phyloP scores from a whole-genome alignment of 768 basidiomycete genomes.

The Hygrocybe punicea region DNA sequence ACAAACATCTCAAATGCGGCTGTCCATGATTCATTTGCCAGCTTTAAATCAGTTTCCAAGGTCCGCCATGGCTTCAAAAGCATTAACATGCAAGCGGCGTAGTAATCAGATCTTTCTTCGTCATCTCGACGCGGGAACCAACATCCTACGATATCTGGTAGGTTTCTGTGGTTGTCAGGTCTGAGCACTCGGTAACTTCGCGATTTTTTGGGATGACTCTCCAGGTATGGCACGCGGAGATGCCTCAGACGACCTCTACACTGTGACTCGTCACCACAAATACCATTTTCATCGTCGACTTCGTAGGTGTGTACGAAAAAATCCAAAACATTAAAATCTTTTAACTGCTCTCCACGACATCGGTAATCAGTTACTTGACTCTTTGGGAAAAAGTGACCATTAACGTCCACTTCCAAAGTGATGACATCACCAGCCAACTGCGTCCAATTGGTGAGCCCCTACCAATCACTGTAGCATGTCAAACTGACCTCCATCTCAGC shows the following conservation, averaged over 20 bases:
- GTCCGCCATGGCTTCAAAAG: slow-evolving; percentile 16
- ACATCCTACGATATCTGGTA: slow-evolving; percentile 38
- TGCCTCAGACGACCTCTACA: no score
- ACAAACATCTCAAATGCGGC: background rate
- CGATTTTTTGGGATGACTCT: background rate
- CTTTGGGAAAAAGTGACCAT: slow-evolving; percentile 10
- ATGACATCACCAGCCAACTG: no score
- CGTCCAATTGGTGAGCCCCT: slow-evolving; percentile 9
- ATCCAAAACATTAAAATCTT: slow-evolving; percentile 14
- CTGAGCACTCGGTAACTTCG: slow-evolving; percentile 9
- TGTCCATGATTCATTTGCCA: background rate
- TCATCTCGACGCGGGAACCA: slow-evolving; percentile 34
- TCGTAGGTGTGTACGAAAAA: slow-evolving; percentile 37
- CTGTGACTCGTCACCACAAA: no score
- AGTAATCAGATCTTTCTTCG: slow-evolving; percentile 21
- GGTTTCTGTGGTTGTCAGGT: slow-evolving; percentile 27
- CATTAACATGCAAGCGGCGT: slow-evolving; percentile 28
- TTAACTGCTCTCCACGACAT: slow-evolving; percentile 19
- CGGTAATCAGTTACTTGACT: slow-evolving; percentile 29
- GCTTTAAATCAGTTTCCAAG: background rate
- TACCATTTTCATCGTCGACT: slow-evolving; percentile 5
- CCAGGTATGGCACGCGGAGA: slow-evolving; percentile 13
- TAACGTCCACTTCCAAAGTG: slow-evolving; percentile 1
- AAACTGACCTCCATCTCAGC: no score
- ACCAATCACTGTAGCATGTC: no score